Evolutionary conservation across 1,139 yeast genomes (phyloP), one percentile per base, ranked within the genome.

Genomic region (Yamadazyma jaroonii): DNA sequence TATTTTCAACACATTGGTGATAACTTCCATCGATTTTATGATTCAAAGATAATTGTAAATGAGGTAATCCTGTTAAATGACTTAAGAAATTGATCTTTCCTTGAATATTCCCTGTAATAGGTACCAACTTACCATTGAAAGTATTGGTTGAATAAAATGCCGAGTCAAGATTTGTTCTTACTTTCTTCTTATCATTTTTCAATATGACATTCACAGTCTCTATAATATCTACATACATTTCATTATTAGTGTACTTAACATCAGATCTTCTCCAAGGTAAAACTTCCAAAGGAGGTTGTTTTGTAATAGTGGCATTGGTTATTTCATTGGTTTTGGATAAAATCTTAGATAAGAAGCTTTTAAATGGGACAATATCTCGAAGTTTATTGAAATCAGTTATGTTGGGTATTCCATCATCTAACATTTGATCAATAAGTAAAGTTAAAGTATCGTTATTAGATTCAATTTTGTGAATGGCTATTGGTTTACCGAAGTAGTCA

Each of bases 331-430:
- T 59, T 11, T 66, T 58, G 37, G 61, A 59, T 38, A 70, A 51
- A 14, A 71, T 50, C 45, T 65, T 64, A 30, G 68, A 59, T 29
- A 71, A 53, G 21, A 71, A 57, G 36, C 69, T 64, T 43, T 65
- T 67, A 48, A 71, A 70, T n/a, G 95, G 95, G 1, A 89, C 80
- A 13, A 82, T 59, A 39, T 84, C 94, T 38, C 79, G 68, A 30
- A 90, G 59, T 36, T 79, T 74, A 55, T 88, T 89, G 36, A 80
- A 67, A 47, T 88, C 96, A 0, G 90, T 81, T 35, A 76, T 67
- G 46, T 76, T 74, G 0, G 96, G 95, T 17, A 72, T 67, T 1
- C 94, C 92, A 34, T 79, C 82, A 49, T 87, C 95, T 17, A 89
- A 56, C 79, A 87, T 78, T 51, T 86, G 64, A 39, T 53, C 55